These are phyloP conservation scores for Penicillium sp. DNA, from an alignment of 2,329 filamentous ascomycete species.

Conservation along the genomic window DNA sequence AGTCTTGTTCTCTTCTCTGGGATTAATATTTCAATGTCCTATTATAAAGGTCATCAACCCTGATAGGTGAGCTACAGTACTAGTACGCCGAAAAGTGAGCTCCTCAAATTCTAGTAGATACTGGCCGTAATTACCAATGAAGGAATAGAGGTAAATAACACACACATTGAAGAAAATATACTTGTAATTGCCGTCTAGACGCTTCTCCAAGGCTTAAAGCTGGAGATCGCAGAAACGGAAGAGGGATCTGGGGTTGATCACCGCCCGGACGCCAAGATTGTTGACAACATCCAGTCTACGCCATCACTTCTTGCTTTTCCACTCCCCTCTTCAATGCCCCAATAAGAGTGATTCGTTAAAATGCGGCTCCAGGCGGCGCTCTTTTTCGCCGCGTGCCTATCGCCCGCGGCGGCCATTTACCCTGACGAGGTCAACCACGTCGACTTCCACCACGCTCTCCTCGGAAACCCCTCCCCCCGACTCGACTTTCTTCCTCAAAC, in stretches of 20 bases:
- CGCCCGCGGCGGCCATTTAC: constrained; percentile 67
- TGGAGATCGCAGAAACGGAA: not conserved
- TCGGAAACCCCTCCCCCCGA: constrained; percentile 77
- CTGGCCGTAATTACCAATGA: too few species aligned
- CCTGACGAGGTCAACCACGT: constrained; percentile 86
- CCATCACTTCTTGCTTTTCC: not conserved
- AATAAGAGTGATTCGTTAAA: constrained; percentile 27
- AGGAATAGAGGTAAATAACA: too few species aligned
- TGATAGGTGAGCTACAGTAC: too few species aligned
- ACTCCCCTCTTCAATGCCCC: constrained; percentile 33
- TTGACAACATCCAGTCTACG: constrained; percentile 16
- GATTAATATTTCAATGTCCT: too few species aligned
- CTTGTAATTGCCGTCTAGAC: too few species aligned
- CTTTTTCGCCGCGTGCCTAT: constrained; percentile 47
- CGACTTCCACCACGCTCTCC: constrained; percentile 88
- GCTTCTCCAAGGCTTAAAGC: not conserved
- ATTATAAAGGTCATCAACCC: too few species aligned
- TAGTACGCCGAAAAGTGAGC: too few species aligned
- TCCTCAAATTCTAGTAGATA: too few species aligned
- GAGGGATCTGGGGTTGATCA: constrained; percentile 13
- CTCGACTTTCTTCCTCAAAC: constrained; percentile 93
- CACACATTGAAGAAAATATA: too few species aligned
- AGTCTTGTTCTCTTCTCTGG: too few species aligned
- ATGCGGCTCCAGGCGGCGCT: constrained; percentile 45
- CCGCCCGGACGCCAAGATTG: constrained; percentile 23